Base-by-base conservation (phyloP, 2,329 filamentous ascomycete genomes). In the Dryadomyces quercus-mongolicae region DNA sequence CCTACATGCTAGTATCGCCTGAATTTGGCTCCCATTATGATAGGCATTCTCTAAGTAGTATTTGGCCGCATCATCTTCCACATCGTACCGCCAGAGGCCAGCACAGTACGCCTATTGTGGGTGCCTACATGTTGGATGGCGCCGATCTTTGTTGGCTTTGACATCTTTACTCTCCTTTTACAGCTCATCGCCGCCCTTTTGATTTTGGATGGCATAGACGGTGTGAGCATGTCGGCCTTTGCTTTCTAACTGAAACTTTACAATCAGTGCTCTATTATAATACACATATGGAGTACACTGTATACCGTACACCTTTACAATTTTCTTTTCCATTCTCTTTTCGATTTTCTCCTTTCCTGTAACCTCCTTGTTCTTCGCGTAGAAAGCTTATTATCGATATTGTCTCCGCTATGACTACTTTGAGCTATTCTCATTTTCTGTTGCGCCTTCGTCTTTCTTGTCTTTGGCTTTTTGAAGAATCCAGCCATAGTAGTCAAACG, bases 401-500 rank as follows among this genome's bases (percentile, higher is more conserved):
- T n/a, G n/a, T n/a, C n/a, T n/a, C n/a, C n/a, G n/a, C n/a, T n/a
- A n/a, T n/a, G n/a, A n/a, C n/a, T n/a, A n/a, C n/a, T n/a, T n/a
- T n/a, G n/a, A n/a, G n/a, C n/a, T 31, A 31, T 31, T 31, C 25
- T 8, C 25, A 31, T 31, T 31, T 31, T 31, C 25, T 31, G 25
- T 31, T 31, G 25, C 25, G 25, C 8, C 8, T 31, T 31, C 4
- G 25, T 31, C 25, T 31, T 31, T 31, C 25, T 31, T 4, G 25
- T 5, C 25, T 48, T 48, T 48, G n/a, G 51, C 46, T 22, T 71
- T 73, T 52, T 60, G 65, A 54, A 75, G 62, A 7, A 71, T 57
- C 52, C 69, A 77, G 1, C 70, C 72, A 61, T 68, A 73, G 60
- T 78, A 78, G n/a, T 72, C 71, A 57, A 79, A 76, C 0, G 67